Evolutionary conservation across 2,329 filamentous ascomycete species (phyloP).

Genomic region (Beauveria caledonica): DNA sequence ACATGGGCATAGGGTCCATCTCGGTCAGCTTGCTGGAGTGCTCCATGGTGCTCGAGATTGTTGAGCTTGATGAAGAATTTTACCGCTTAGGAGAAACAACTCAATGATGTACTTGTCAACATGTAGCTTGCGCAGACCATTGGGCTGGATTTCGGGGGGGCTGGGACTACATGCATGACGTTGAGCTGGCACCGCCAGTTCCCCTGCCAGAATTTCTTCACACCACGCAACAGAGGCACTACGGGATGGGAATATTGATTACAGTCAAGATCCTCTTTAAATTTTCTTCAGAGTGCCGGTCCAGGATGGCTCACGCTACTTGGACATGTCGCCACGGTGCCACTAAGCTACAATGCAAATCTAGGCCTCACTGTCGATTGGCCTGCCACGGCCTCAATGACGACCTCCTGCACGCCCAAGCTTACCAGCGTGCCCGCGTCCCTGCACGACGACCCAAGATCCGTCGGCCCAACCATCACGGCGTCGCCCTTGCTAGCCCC

Average conservation of each 20-base stretch:
- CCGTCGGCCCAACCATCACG: constrained; percentile 54
- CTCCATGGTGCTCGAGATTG: background rate
- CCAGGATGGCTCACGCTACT: background rate
- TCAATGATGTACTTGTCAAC: background rate
- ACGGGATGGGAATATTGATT: no score
- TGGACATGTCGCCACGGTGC: background rate
- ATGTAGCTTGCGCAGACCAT: background rate
- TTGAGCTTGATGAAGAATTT: background rate
- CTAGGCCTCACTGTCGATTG: constrained; percentile 32
- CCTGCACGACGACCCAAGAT: constrained; percentile 50
- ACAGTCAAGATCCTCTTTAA: no score
- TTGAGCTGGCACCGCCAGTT: background rate
- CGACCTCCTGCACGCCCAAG: constrained; percentile 45
- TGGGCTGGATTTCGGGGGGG: background rate
- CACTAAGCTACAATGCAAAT: background rate
- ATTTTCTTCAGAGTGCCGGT: no score
- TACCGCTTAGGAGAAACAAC: background rate
- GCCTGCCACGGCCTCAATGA: constrained; percentile 43
- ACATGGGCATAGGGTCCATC: constrained; percentile 5
- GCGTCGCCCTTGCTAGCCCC: constrained; percentile 43
- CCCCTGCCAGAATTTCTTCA: background rate
- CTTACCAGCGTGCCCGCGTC: constrained; percentile 49
- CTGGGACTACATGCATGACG: constrained; percentile 6
- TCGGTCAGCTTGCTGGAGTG: background rate
- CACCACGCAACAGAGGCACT: background rate